Base-by-base conservation (phyloP, 2,329 filamentous ascomycete genomes). In the Metarhizium humberi region DNA sequence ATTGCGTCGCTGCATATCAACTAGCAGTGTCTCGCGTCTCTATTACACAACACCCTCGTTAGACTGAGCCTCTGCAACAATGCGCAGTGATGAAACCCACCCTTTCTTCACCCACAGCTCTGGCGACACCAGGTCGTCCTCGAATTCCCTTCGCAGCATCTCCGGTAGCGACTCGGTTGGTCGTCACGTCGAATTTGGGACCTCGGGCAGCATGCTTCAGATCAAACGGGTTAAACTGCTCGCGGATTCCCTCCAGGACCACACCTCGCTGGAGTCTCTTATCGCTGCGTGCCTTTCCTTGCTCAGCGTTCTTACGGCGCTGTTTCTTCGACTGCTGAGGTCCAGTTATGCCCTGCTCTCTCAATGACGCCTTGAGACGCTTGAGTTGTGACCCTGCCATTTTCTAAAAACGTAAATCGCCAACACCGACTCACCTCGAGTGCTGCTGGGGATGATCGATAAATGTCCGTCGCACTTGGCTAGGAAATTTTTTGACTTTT, bases 301-400 rank as follows among this genome's bases (percentile, higher is more conserved):
- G 84, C 69, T 85, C 84, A 54, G 79, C 82, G 66, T 81, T 79
- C 67, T 87, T 84, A 65, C 89, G 88, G 70, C 89, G 91, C 69
- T 95, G 88, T 73, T 96, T 97, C 67, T 97, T 97, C 8, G 92
- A 96, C 66, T 96, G 86, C 64, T 95, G 92, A 6, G 91, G 91
- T 1, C 92, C 90, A 46, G 92, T 85, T 52, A 99, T 86, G 54
- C 94, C 94, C 67, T 92, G 89, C 56, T 96, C 91, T 59, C 85
- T 82, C 50, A 99, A 80, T 10, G 92, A 96, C 62, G 89, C 81
- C 75, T 97, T 99, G 48, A 99, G 81, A 72, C 92, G 88, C 75
- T 97, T 99, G 56, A 99, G 80, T 76, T 99, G 95, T 13, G 95
- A 99, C 59, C 92, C 90, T 63, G 92, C 86, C 94, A 99, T 99